A percentile compares a stretch with the other conserved stretches of the same genome.
phyloP scores from a whole-genome alignment of 192 early-diverging fungal species.

The Phlyctochytrium bullatum region DNA sequence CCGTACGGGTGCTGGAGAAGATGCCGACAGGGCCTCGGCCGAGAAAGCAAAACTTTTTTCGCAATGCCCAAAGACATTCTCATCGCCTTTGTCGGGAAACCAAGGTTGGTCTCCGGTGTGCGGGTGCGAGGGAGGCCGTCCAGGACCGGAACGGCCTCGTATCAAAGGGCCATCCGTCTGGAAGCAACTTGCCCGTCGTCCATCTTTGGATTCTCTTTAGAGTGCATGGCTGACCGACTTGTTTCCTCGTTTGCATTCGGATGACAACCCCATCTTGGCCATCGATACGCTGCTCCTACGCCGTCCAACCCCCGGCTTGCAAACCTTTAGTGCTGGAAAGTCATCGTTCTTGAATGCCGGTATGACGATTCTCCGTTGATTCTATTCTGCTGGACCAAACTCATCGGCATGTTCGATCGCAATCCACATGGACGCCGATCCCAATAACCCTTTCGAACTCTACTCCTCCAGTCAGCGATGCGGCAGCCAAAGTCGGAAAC shows the following conservation, averaged over 20 bases:
- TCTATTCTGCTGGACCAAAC: slow-evolving; percentile 2
- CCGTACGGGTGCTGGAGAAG: too few relatives aligned
- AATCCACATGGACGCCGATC: too few relatives aligned
- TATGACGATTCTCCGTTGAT: slow-evolving; percentile 21
- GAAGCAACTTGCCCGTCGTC: too few relatives aligned
- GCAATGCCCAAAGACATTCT: slow-evolving; percentile 16
- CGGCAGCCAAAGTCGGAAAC: slow-evolving; percentile 79
- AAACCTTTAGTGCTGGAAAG: slow-evolving; percentile 63
- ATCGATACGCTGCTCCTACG: not conserved
- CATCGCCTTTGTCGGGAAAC: slow-evolving; percentile 37
- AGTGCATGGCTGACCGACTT: too few relatives aligned
- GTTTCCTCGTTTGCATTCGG: too few relatives aligned
- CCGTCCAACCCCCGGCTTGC: slow-evolving; percentile 26
- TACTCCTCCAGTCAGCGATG: slow-evolving; percentile 65
- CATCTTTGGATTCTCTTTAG: too few relatives aligned
- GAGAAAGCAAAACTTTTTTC: too few relatives aligned
- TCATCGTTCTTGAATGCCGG: slow-evolving; percentile 77
- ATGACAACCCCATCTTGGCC: too few relatives aligned
- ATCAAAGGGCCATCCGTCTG: too few relatives aligned
- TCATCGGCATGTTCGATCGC: not conserved
- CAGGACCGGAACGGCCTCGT: not conserved
- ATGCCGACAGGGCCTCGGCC: too few relatives aligned
- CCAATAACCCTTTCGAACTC: too few relatives aligned
- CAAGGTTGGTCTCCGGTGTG: slow-evolving; percentile 12
- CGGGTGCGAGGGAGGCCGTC: too few relatives aligned